phyloP scores from a whole-genome alignment of 192 early-diverging fungal species.

The Linderina pennispora region DNA sequence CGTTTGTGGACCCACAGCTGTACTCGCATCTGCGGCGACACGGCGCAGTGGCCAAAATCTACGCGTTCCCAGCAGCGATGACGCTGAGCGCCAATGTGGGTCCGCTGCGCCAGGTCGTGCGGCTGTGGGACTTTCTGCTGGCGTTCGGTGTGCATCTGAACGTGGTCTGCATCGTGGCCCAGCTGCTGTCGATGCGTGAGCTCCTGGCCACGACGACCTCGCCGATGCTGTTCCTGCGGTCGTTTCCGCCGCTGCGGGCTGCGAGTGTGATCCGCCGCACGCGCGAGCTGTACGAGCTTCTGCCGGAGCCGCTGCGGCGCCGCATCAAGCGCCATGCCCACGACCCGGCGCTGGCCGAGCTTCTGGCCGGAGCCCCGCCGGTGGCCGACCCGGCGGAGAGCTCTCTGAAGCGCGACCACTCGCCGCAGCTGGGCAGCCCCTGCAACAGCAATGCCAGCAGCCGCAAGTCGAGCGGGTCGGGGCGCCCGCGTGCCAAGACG shows the following conservation, averaged over 20 bases:
- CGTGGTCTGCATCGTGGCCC: conserved; percentile 82
- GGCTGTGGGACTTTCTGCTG: conserved; percentile 90
- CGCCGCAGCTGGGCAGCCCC: conserved; percentile 6
- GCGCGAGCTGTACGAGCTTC: conserved; percentile 27
- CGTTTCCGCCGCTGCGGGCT: conserved; percentile 39
- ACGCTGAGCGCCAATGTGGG: conserved; percentile 87
- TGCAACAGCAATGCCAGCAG: neutral
- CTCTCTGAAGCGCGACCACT: conserved; percentile 32
- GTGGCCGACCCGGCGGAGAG: conserved; percentile 14
- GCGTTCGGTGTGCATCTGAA: conserved; percentile 91
- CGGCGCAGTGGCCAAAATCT: conserved; percentile 68
- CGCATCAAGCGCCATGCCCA: conserved; percentile 33
- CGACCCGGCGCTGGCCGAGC: conserved; percentile 30
- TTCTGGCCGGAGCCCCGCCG: conserved; percentile 16
- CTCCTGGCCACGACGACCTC: conserved; percentile 54
- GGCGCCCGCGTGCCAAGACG: neutral
- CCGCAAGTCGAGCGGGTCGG: neutral
- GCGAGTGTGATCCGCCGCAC: conserved; percentile 35
- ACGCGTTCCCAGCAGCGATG: conserved; percentile 86
- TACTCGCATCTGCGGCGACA: conserved; percentile 67
- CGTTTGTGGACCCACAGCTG: conserved; percentile 64
- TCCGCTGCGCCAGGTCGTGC: conserved; percentile 75
- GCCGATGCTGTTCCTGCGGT: conserved; percentile 37
- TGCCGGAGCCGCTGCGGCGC: conserved; percentile 16
- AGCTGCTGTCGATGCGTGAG: conserved; percentile 68